Evolutionary conservation across 345 rosid genomes (phyloP).

Genomic region (Excoecaria agallocha): DNA sequence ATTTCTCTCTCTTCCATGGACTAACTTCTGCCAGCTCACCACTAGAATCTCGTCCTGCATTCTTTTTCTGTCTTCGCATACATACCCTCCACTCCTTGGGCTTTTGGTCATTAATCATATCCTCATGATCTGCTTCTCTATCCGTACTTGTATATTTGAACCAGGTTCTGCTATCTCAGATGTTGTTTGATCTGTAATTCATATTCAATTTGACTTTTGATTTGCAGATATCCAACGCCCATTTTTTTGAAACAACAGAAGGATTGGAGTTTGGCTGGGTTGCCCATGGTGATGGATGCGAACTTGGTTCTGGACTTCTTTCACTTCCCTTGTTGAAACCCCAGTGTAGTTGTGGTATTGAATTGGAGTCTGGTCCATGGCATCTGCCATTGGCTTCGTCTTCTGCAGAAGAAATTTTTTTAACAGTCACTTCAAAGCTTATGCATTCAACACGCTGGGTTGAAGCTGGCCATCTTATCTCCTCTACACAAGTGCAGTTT

Average conservation of each 20-base stretch:
- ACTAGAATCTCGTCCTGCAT: too few relatives aligned
- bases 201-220: conserved; percentile 20
- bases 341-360: conserved; percentile 60
- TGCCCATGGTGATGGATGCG: conserved; percentile 63
- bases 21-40: too few relatives aligned
- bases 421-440: conserved; percentile 61
- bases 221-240: conserved; percentile 67
- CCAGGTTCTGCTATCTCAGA: conserved; percentile 11
- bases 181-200: conserved; percentile 11
- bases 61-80: too few relatives aligned
- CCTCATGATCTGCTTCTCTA: too few relatives aligned
- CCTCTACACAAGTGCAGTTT: conserved; percentile 73
- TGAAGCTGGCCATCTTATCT: conserved; percentile 75
- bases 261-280: conserved; percentile 72
- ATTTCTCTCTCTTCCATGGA: too few relatives aligned
- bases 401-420: conserved; percentile 56
- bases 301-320: conserved; percentile 69
- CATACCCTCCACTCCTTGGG: too few relatives aligned
- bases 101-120: too few relatives aligned
- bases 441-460: conserved; percentile 63
- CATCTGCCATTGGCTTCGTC: conserved; percentile 63
- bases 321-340: conserved; percentile 64
- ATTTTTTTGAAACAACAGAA: conserved; percentile 70
- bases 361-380: conserved; percentile 85
- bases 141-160: conserved; percentile 10